These are phyloP conservation scores for Tylopilus sp. DNA, from an alignment of 768 basidiomycete species.

Conservation along the genomic window DNA sequence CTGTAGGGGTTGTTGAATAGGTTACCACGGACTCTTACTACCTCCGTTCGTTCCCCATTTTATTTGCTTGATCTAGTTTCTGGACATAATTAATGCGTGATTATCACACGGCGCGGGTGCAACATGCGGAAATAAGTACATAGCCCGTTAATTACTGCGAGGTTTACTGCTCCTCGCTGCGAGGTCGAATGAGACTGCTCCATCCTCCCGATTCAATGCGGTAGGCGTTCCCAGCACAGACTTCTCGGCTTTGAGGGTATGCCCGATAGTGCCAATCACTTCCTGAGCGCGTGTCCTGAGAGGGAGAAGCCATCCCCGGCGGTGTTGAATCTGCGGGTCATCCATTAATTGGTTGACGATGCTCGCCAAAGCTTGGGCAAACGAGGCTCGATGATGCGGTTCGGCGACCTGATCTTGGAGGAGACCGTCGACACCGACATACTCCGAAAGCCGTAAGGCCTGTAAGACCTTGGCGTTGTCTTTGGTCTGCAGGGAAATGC, in stretches of 20 bases:
- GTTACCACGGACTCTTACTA: slow-evolving; percentile 3
- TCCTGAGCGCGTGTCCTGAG: slow-evolving; percentile 20
- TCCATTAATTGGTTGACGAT: slow-evolving; percentile 35
- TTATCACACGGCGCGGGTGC: background rate
- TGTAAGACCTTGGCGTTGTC: slow-evolving; percentile 54
- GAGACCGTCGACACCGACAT: slow-evolving; percentile 41
- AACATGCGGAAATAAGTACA: slow-evolving; percentile 7
- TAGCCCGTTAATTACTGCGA: slow-evolving; percentile 19
- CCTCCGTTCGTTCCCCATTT: background rate
- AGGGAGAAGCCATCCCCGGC: slow-evolving; percentile 18
- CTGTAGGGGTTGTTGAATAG: background rate
- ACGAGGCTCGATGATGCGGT: slow-evolving; percentile 44
- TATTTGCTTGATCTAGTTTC: slow-evolving; percentile 11
- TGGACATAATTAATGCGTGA: background rate
- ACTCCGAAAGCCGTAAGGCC: slow-evolving; percentile 54
- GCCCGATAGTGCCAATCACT: slow-evolving; percentile 10
- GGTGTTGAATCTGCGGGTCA: slow-evolving; percentile 16
- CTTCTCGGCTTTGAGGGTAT: slow-evolving; percentile 19
- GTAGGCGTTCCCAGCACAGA: slow-evolving; percentile 24
- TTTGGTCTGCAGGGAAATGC: slow-evolving; percentile 52
- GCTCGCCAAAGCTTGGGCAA: slow-evolving; percentile 44
- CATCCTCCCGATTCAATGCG: slow-evolving; percentile 25
- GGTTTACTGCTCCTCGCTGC: slow-evolving; percentile 26
- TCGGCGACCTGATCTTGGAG: slow-evolving; percentile 23
- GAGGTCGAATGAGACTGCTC: slow-evolving; percentile 30